Conservation (phyloP, 1,284 basidiomycete species). For the Hemileia vastatrix region DNA sequence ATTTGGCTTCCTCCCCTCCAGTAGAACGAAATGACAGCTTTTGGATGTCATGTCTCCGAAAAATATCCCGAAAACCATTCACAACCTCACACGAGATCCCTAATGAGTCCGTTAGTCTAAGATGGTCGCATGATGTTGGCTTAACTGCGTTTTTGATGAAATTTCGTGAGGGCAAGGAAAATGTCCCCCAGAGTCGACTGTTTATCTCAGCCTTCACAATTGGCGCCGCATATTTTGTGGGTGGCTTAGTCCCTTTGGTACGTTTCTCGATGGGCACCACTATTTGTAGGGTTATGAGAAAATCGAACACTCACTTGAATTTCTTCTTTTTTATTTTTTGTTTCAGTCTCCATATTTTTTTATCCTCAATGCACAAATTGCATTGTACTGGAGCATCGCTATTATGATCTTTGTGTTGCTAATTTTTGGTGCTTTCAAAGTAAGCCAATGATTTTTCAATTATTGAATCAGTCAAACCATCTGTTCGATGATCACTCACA, state of each 20-base stretch:
- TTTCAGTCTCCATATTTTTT: slow-evolving; percentile 78
- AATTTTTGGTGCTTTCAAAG: slow-evolving; percentile 20
- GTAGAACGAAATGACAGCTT: slow-evolving; percentile 22
- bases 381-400: slow-evolving; percentile 33
- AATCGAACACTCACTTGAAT: background rate
- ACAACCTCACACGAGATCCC: slow-evolving; percentile 8
- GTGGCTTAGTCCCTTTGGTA: slow-evolving; percentile 58
- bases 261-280: slow-evolving; percentile 13
- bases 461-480: background rate
- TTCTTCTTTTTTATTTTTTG: slow-evolving; percentile 46
- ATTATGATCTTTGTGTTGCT: slow-evolving; percentile 14
- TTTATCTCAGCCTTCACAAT: slow-evolving; percentile 88
- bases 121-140: slow-evolving; percentile 50
- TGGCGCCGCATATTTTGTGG: slow-evolving; percentile 72
- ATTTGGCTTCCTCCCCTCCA: slow-evolving; percentile 18
- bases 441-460: background rate
- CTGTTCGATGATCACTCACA: background rate
- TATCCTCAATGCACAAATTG: slow-evolving; percentile 50
- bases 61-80: slow-evolving; percentile 27
- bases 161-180: slow-evolving; percentile 83
- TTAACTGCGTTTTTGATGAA: slow-evolving; percentile 83
- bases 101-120: slow-evolving; percentile 21
- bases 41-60: slow-evolving; percentile 30
- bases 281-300: background rate
- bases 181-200: slow-evolving; percentile 58